Conservation (phyloP, 1,139 yeast species). For the Hansenula sp. region DNA sequence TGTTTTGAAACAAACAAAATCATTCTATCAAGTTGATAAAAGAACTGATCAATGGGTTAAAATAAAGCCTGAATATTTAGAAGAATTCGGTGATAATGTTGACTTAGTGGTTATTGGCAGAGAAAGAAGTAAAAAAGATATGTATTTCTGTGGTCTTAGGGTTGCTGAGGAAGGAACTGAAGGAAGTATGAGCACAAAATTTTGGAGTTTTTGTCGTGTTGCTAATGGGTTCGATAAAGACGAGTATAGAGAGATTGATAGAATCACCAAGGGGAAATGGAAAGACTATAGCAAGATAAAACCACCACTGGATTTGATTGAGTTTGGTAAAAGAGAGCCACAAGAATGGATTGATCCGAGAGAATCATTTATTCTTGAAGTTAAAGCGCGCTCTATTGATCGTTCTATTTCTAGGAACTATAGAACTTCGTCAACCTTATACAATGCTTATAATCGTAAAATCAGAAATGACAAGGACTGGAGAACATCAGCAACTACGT, state of each 20-base stretch:
- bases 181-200: conserved; percentile 24
- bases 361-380: conserved; percentile 76
- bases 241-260: conserved; percentile 58
- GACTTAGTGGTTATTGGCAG: conserved; percentile 81
- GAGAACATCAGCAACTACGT: conserved; percentile 52
- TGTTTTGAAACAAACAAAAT: conserved; percentile 62
- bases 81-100: conserved; percentile 80
- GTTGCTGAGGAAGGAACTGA: conserved; percentile 32
- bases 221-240: conserved; percentile 78
- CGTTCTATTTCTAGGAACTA: conserved; percentile 43
- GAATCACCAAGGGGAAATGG: conserved; percentile 63
- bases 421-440: conserved; percentile 65
- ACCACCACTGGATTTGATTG: conserved; percentile 40
- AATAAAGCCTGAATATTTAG: conserved; percentile 86
- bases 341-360: conserved; percentile 76
- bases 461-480: conserved; percentile 68
- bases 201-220: conserved; percentile 68
- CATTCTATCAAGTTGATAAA: conserved; percentile 57
- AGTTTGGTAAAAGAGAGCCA: conserved; percentile 63
- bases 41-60: conserved; percentile 73
- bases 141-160: conserved; percentile 71
- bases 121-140: conserved; percentile 67
- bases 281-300: conserved; percentile 32
- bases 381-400: conserved; percentile 76
- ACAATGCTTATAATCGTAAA: conserved; percentile 69